A percentile compares a stretch with the other conserved stretches of the same genome.
These are phyloP conservation scores for Ustilago sp. DNA, from an alignment of 1,284 basidiomycete genomes.

Conservation along the genomic window DNA sequence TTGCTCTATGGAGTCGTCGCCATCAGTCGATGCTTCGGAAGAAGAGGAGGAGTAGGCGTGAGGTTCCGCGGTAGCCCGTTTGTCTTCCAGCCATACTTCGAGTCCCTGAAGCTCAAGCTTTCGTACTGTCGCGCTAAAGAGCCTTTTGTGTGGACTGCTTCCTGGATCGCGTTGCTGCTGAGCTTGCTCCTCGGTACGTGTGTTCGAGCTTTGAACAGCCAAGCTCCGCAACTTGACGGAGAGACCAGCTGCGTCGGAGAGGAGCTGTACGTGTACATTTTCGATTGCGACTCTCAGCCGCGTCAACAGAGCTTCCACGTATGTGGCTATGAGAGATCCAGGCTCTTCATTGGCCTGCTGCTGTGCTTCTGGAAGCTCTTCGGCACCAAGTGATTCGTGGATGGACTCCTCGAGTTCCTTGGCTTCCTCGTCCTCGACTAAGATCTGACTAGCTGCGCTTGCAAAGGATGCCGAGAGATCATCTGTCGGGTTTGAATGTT, in stretches of 20 bases:
- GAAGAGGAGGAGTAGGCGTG: constrained; percentile 24
- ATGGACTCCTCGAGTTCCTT: constrained; percentile 52
- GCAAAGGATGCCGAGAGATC: constrained; percentile 39
- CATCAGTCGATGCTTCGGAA: constrained; percentile 17
- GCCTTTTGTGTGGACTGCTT: neutral
- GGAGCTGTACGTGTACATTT: constrained; percentile 27
- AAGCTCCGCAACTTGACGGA: constrained; percentile 29
- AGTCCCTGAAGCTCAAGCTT: constrained; percentile 26
- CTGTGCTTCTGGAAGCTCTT: constrained; percentile 13
- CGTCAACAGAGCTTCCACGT: constrained; percentile 55
- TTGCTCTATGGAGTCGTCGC: neutral
- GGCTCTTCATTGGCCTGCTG: constrained; percentile 11
- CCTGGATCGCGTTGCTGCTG: neutral
- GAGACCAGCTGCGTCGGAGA: constrained; percentile 23
- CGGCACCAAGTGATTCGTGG: constrained; percentile 45
- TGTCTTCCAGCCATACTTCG: constrained; percentile 30
- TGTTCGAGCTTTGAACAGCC: constrained; percentile 31
- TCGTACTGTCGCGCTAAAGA: constrained; percentile 32
- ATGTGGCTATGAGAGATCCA: constrained; percentile 41
- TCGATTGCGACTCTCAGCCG: constrained; percentile 50
- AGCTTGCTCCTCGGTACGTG: constrained; percentile 20
- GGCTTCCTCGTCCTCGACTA: constrained; percentile 50
- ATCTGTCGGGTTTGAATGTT: neutral
- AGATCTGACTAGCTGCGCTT: constrained; percentile 47
- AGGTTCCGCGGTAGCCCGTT: neutral